phyloP scores from a whole-genome alignment of 23 red algal genomes.

The Gracilaria vermiculophylla region DNA sequence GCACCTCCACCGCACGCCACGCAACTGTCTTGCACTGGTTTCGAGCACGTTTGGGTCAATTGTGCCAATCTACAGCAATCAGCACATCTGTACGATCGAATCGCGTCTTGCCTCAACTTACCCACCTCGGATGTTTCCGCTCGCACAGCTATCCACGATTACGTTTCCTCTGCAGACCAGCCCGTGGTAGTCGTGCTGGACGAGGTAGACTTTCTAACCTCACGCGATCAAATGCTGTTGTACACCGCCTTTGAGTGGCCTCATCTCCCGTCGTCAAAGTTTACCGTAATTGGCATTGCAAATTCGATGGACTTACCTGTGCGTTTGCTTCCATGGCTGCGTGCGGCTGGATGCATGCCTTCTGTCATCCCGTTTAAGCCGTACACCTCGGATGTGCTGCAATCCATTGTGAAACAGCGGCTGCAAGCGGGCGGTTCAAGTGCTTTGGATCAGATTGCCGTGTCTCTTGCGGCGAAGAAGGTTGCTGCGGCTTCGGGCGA shows the following conservation, averaged over 20 bases:
- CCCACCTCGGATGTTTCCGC: neutral
- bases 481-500: conserved; percentile 72
- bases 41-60: conserved; percentile 23
- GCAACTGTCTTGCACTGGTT: neutral
- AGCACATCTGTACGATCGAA: neutral
- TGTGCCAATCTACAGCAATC: conserved; percentile 33
- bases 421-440: neutral
- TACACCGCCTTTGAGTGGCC: conserved; percentile 74
- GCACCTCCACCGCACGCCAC: neutral
- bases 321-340: conserved; percentile 69
- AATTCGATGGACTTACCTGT: conserved; percentile 83
- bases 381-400: conserved; percentile 47
- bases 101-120: neutral
- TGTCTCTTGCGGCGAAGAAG: conserved; percentile 64
- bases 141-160: neutral
- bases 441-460: conserved; percentile 24
- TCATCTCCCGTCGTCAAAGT: neutral
- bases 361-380: conserved; percentile 61
- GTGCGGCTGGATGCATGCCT: conserved; percentile 37
- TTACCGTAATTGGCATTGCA: conserved; percentile 75
- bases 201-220: conserved; percentile 73
- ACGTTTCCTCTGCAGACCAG: neutral
- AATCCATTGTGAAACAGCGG: conserved; percentile 35
- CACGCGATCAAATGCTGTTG: conserved; percentile 41
- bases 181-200: conserved; percentile 69